Base-by-base conservation (phyloP, 2,329 filamentous ascomycete genomes). In the Phaeomoniella chlamydospora region DNA sequence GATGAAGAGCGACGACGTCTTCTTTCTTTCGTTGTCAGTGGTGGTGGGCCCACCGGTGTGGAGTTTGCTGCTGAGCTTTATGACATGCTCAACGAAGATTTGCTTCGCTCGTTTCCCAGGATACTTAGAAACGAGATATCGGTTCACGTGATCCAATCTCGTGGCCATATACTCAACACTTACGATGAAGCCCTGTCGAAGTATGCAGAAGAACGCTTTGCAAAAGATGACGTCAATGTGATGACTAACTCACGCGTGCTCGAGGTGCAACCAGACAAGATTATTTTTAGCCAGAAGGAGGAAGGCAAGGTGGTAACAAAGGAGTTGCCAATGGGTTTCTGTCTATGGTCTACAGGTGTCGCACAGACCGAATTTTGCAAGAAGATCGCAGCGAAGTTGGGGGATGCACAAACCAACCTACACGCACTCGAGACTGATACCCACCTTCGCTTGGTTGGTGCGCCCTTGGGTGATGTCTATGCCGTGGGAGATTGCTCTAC, bases 21-120 rank as follows among this genome's bases (percentile, higher is more conserved):
- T 12, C 68, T 98, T 3, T 96, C 90, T 0, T 98, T 98, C 50
- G 90, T 94, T n/a, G 65, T 98, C 39, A 88, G 84, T 52, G 90
- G 90, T 37, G 90, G 90, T 48, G 90, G 90, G 1, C 90, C 90
- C 3, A 98, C 90, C 0, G 90, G 90, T 41, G 90, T 98, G 22
- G 90, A 98, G 55, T 98, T 98, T 49, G 92, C 92, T 1, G 90
- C 90, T 4, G 90, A 98, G 55, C 70, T 98, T 4, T 96, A 82
- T 55, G 90, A 98, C 57, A 77, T 98, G 56, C 68, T 98, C 12
- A 98, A 98, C 51, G 92, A 98, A 56, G 90, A 98, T 53, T 60
- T 98, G 31, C 78, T 78, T 31, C 67, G 70, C 36, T 75, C 81
- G 48, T 98, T 94, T 57, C 90, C 90, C 2, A 78, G 77, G 43